Conservation (phyloP, 23 red algal genomes). For the Cyanidiococcus yangmingshanensis region DNA sequence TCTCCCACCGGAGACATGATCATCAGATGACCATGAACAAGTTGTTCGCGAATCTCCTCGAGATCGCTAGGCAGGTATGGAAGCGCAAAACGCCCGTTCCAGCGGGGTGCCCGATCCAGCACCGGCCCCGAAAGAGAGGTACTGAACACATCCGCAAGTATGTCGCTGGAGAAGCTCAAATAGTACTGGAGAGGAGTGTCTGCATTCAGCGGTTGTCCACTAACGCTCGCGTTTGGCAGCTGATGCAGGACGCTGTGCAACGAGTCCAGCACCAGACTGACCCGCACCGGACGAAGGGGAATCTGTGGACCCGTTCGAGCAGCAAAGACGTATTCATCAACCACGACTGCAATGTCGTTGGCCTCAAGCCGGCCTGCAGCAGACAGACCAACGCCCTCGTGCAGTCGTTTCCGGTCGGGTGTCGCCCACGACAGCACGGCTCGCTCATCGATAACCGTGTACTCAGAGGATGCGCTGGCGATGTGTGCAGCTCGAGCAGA, state of each 20-base stretch:
- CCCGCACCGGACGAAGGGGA: constrained; percentile 1
- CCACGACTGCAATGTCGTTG: not conserved
- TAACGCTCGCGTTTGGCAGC: not conserved
- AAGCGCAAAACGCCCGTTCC: not conserved
- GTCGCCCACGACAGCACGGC: not conserved
- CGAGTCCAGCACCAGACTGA: not conserved
- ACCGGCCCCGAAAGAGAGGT: not conserved
- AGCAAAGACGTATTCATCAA: constrained; percentile 1
- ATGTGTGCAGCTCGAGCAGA: not conserved
- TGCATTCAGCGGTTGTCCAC: not conserved
- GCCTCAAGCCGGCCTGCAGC: not conserved
- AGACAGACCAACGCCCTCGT: not conserved
- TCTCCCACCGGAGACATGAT: not conserved
- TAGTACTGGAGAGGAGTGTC: constrained; percentile 11
- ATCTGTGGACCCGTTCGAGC: not conserved
- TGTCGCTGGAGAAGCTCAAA: not conserved
- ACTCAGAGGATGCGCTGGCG: not conserved
- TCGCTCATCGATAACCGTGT: not conserved
- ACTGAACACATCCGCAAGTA: not conserved
- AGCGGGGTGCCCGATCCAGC: not conserved
- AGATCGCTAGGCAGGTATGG: constrained; percentile 15
- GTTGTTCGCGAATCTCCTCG: not conserved
- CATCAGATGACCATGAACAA: not conserved
- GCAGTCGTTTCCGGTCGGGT: not conserved
- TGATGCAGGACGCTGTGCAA: not conserved